A percentile compares a stretch with the other conserved stretches of the same genome.
Evolutionary conservation across 129 eudicot species (phyloP).

Genomic region (Artemisia argyi): DNA sequence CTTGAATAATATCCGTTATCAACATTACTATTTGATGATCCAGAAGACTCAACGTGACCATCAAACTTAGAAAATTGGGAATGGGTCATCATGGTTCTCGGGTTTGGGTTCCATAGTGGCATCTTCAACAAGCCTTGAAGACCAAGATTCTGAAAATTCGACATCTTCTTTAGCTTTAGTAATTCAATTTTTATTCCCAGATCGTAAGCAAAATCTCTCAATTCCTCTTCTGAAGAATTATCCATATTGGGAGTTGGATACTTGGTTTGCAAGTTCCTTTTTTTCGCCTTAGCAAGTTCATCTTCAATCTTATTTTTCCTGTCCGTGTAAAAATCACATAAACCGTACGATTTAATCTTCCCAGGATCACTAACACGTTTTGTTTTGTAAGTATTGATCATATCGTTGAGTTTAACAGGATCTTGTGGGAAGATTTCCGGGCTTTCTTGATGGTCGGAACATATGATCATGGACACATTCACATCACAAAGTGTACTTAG

Average conservation of each 20-base stretch:
- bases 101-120: neutral
- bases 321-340: neutral
- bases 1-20: neutral
- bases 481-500: neutral
- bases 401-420: neutral
- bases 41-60: neutral
- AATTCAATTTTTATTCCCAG: neutral
- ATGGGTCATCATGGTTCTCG: neutral
- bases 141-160: neutral
- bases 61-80: too few relatives aligned
- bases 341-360: neutral
- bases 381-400: neutral
- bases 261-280: neutral
- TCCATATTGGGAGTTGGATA: neutral
- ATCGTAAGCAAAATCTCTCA: neutral
- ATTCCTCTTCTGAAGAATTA: neutral
- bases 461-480: neutral
- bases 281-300: neutral
- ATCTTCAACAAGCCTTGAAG: neutral
- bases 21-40: neutral
- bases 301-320: constrained; percentile 1
- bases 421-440: neutral
- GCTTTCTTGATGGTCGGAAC: neutral
- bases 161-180: neutral
- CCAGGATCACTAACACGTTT: neutral